Evolutionary conservation across 352 stramenopile species (phyloP).

Genomic region (Globisporangium abappressorium): DNA sequence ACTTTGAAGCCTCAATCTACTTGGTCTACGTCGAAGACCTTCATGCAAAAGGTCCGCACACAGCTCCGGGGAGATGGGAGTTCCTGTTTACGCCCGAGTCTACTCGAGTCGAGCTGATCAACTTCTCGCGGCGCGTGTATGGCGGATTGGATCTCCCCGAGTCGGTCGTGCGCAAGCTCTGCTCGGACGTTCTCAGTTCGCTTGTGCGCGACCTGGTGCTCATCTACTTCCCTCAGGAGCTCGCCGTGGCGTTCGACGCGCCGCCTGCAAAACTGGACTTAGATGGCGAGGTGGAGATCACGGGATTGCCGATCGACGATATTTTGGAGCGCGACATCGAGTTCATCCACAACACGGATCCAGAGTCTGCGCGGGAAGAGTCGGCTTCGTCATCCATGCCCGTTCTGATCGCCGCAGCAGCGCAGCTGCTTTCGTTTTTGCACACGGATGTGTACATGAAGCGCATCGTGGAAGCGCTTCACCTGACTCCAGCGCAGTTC

Average conservation of each 20-base stretch:
- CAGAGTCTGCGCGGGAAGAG: slow-evolving; percentile 3
- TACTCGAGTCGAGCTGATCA: slow-evolving; percentile 60
- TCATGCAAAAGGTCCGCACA: slow-evolving; percentile 20
- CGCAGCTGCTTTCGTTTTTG: slow-evolving; percentile 38
- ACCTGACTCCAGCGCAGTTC: slow-evolving; percentile 50
- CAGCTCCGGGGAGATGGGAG: slow-evolving; percentile 46
- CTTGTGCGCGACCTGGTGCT: slow-evolving; percentile 59
- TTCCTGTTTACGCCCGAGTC: slow-evolving; percentile 54
- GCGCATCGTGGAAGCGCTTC: slow-evolving; percentile 42
- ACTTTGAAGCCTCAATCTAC: slow-evolving; percentile 55
- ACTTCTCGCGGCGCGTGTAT: slow-evolving; percentile 62
- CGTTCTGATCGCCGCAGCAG: slow-evolving; percentile 27
- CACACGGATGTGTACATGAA: slow-evolving; percentile 47
- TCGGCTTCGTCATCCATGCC: slow-evolving; percentile 16
- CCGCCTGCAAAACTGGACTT: slow-evolving; percentile 60
- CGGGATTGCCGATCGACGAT: slow-evolving; percentile 48
- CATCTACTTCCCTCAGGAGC: slow-evolving; percentile 63
- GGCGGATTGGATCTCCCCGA: slow-evolving; percentile 72
- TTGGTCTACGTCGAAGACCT: slow-evolving; percentile 69
- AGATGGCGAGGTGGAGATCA: slow-evolving; percentile 52
- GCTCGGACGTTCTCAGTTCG: slow-evolving; percentile 57
- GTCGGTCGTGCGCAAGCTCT: slow-evolving; percentile 66
- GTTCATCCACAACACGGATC: slow-evolving; percentile 13
- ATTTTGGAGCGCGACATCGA: slow-evolving; percentile 56
- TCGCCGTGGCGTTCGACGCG: slow-evolving; percentile 51